Base-by-base conservation (phyloP, 2,329 filamentous ascomycete genomes). In the Colletotrichum cereale region DNA sequence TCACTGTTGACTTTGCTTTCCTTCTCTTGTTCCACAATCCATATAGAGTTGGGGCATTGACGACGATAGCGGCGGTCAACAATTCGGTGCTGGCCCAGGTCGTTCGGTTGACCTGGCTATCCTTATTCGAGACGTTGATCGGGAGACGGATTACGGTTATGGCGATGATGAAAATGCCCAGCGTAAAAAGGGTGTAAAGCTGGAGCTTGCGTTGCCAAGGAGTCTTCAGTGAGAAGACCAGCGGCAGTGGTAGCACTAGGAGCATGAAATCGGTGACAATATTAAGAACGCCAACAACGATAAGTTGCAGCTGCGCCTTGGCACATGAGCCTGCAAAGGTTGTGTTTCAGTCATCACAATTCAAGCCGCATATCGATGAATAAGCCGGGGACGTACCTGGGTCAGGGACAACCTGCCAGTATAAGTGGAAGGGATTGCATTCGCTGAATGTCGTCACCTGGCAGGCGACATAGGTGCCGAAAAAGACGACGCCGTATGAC, bases 341-440 rank as follows among this genome's bases (percentile, higher is more conserved):
- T 2, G 34, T 12, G 12, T 3, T 29, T 67, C 26, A 67, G 42
- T 26, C 24, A 31, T 18, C 26, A 57, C 18, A 16, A 26, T 14
- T 42, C 65, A 21, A 58, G 44, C 48, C 57, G 44, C 42, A 63
- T 31, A 21, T 29, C 36, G 10, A 42, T 50, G 34, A 40, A 48
- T 34, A 12, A 57, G 60, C 40, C 5, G 52, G 64, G 58, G 52
- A 67, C 75, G n/a, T 77, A 76, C 80, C 81, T 62, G 81, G 79
- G 66, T 77, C 74, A 56, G 80, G 87, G 0, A 84, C 75, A 63
- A 89, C 85, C 76, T 88, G 87, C 87, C 87, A 90, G 77, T 89
- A 89, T 64, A 88, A 84, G 58, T 80, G 75, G 74, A 89, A 85
- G 3, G 87, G 87, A 16, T 82, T 72, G 71, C 81, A 82, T 74